A percentile compares a stretch with the other conserved stretches of the same genome.
Conservation (phyloP, 164 flowering plant species). For the Vitis labrusca region DNA sequence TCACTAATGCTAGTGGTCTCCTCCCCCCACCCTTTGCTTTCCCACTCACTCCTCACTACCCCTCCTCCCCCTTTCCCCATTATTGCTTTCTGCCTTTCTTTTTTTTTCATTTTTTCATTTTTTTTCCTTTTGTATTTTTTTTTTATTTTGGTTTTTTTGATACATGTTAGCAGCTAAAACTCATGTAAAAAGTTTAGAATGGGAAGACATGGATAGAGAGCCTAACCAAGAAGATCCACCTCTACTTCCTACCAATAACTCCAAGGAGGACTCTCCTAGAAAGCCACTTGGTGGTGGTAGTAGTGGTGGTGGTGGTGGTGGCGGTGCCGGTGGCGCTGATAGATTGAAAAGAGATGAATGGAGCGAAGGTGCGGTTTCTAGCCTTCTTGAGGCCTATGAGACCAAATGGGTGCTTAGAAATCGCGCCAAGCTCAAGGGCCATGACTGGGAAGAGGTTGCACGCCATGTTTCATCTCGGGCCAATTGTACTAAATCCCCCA, state of each 20-base stretch:
- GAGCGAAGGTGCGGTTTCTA: conserved; percentile 94
- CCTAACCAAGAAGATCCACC: conserved; percentile 29
- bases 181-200: conserved; percentile 13
- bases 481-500: conserved; percentile 55
- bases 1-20: conserved; percentile 39
- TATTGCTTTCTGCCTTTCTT: conserved; percentile 1
- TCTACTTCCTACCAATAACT: conserved; percentile 16
- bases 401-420: conserved; percentile 81
- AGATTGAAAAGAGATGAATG: conserved; percentile 85
- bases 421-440: conserved; percentile 95
- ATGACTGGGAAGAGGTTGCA: conserved; percentile 97
- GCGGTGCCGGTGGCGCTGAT: conserved; percentile 34
- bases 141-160: background rate
- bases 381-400: conserved; percentile 84
- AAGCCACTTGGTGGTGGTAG: conserved; percentile 12
- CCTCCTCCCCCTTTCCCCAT: background rate
- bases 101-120: too few species aligned
- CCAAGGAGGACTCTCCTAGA: conserved; percentile 30
- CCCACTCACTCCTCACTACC: background rate
- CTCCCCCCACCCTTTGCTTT: conserved; percentile 3
- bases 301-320: conserved; percentile 8
- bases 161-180: conserved; percentile 32
- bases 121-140: background rate
- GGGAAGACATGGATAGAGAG: conserved; percentile 54
- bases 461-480: conserved; percentile 60